phyloP scores from a whole-genome alignment of 1,284 basidiomycete genomes.

The Puccinia brachypodii region DNA sequence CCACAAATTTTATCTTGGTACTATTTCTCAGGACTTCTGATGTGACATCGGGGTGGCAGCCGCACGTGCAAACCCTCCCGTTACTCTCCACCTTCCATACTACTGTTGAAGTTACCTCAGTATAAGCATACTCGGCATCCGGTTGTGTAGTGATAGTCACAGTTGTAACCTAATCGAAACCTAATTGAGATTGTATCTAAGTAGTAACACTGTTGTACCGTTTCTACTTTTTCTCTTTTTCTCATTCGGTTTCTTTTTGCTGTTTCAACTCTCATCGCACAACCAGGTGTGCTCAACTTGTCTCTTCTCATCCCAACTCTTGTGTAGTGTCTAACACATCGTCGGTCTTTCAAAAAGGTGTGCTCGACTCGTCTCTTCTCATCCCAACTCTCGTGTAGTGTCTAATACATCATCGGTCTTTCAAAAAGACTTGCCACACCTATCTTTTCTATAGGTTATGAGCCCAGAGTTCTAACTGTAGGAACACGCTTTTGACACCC shows the following conservation, averaged over 20 bases:
- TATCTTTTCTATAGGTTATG: neutral
- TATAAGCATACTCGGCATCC: too few species aligned
- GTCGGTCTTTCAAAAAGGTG: neutral
- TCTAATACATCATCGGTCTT: neutral
- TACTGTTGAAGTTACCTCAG: too few species aligned
- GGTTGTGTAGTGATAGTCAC: too few species aligned
- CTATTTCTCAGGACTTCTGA: too few species aligned
- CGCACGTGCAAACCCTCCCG: too few species aligned
- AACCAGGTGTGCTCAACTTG: neutral
- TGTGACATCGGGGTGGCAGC: too few species aligned
- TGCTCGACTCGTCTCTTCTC: neutral
- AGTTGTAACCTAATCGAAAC: neutral
- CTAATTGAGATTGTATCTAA: too few species aligned
- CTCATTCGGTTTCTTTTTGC: neutral
- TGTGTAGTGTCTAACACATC: neutral
- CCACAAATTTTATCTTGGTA: too few species aligned
- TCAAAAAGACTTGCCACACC: neutral
- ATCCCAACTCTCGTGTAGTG: neutral
- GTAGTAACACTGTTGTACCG: too few species aligned
- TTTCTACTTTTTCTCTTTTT: too few species aligned
- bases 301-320: neutral
- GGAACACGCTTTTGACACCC: neutral
- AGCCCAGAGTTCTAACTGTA: neutral
- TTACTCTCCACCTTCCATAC: too few species aligned
- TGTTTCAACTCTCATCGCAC: neutral